Evolutionary conservation across 2,329 filamentous ascomycete species (phyloP).

Genomic region (Mycosphaerella arachidis): DNA sequence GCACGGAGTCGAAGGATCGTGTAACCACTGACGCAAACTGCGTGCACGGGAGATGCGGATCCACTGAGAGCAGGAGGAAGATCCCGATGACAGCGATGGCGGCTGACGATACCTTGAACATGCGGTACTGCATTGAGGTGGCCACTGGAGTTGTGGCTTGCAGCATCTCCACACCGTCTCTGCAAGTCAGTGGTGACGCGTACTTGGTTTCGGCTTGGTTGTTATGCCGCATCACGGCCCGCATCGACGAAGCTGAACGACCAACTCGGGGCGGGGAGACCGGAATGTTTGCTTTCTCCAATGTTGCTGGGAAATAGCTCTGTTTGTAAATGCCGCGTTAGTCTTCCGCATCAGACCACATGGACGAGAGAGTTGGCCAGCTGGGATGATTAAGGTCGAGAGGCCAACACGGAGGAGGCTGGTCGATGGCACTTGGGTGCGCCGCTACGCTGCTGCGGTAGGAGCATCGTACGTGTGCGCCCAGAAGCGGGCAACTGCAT

Average conservation of each 20-base stretch:
- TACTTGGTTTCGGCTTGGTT: conserved; percentile 8
- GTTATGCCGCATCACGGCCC: conserved; percentile 7
- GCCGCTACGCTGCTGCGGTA: neutral
- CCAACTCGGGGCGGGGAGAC: conserved; percentile 3
- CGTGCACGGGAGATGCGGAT: neutral
- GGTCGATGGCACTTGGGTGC: neutral
- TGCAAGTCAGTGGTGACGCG: conserved; percentile 6
- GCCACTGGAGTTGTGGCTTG: conserved; percentile 9
- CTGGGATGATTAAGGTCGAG: neutral
- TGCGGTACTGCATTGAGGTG: conserved; percentile 1
- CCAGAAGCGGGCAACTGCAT: conserved; percentile 56
- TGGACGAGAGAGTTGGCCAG: neutral
- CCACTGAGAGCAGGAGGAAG: conserved; percentile 7
- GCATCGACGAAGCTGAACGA: neutral
- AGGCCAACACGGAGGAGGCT: neutral
- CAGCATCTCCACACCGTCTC: conserved; percentile 11
- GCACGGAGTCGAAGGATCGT: neutral
- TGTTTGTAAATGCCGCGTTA: neutral
- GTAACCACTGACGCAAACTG: neutral
- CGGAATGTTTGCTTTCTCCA: neutral
- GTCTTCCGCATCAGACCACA: neutral
- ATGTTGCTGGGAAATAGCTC: conserved; percentile 7
- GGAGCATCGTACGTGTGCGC: conserved; percentile 34
- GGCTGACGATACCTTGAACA: conserved; percentile 8
- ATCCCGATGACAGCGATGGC: conserved; percentile 5